Evolutionary conservation across 306 rosid species (phyloP), one percentile per base, ranked within the genome.

Genomic region (Trichosanthes cucumerina): DNA sequence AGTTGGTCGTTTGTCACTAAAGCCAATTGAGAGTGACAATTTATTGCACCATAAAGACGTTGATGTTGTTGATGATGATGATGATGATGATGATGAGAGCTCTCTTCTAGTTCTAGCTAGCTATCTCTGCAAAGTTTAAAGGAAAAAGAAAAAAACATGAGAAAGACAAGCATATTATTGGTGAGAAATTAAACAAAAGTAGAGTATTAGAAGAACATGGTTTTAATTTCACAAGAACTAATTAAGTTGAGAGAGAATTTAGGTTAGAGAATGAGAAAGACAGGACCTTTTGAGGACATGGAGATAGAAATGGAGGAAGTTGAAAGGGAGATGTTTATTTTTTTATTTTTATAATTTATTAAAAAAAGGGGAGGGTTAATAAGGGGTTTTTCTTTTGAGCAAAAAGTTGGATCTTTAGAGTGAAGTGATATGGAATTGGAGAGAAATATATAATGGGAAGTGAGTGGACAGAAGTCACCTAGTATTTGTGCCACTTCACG

Each of bases 401-500:
- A 78, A 80, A 91, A 90, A 88, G 97, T 79, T 63, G 59, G 47
- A 64, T 77, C 83, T 87, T 83, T 83, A 78, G 86, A 82, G 70
- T 76, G 82, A 64, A 64, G 46, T 64, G 71, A 64, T 63, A 21
- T 18, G 18, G 28, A 47, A 6, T 39, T 39, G 46, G 44, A 64
- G 43, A 64, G 15, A 63, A 0, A 33, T 41, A 88, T 86, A 78
- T 83, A 79, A 86, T 75, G 78, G 80, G 82, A 77, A 77, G 80
- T 82, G 84, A 84, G 90, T 89, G 93, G 90, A 85, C 78, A 60
- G 78, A 58, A 64, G 76, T 85, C 79, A 83, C 85, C 64, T 54
- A 75, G 62, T 65, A 56, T 75, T 80, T 83, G 86, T 86, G 88
- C 89, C 86, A 82, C 90, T 93, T 91, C 96, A 91, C 93, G 93